Evolutionary conservation across 805 yeast species (phyloP).

Genomic region (Teunomyces panamensis): DNA sequence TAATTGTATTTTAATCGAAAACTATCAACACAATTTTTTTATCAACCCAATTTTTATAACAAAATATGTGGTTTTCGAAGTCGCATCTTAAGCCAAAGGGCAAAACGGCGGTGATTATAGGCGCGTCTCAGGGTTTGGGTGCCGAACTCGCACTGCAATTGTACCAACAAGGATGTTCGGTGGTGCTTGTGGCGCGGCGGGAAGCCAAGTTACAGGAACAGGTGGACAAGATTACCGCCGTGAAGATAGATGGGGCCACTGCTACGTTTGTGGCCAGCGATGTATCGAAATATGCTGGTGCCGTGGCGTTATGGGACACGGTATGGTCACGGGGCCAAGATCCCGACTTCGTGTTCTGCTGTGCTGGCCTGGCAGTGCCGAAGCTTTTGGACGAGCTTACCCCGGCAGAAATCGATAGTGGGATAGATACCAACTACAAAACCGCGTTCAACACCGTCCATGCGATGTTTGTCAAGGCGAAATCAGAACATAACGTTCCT

Average conservation of each 20-base stretch:
- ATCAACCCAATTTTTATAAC: neutral
- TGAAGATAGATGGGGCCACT: constrained; percentile 14
- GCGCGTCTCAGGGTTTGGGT: constrained; percentile 95
- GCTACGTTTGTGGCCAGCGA: constrained; percentile 57
- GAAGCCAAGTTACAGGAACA: constrained; percentile 53
- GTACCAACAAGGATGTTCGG: constrained; percentile 54
- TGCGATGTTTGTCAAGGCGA: constrained; percentile 47
- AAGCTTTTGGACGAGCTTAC: constrained; percentile 71
- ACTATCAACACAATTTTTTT: neutral
- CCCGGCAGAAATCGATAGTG: constrained; percentile 53
- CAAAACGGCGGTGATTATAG: constrained; percentile 71
- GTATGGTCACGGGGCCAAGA: constrained; percentile 20
- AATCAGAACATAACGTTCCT: neutral
- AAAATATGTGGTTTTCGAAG: constrained; percentile 22
- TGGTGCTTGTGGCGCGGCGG: constrained; percentile 77
- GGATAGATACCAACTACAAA: constrained; percentile 67
- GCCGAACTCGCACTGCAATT: constrained; percentile 66
- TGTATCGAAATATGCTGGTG: constrained; percentile 51
- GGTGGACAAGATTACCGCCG: constrained; percentile 38
- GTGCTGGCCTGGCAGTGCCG: constrained; percentile 87
- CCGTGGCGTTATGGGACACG: constrained; percentile 44
- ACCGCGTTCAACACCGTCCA: constrained; percentile 75
- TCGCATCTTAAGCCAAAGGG: constrained; percentile 36
- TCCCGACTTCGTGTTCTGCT: constrained; percentile 77
- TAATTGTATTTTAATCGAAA: no score